phyloP scores from a whole-genome alignment of 164 flowering plant genomes.

The Euptelea pleiosperma region DNA sequence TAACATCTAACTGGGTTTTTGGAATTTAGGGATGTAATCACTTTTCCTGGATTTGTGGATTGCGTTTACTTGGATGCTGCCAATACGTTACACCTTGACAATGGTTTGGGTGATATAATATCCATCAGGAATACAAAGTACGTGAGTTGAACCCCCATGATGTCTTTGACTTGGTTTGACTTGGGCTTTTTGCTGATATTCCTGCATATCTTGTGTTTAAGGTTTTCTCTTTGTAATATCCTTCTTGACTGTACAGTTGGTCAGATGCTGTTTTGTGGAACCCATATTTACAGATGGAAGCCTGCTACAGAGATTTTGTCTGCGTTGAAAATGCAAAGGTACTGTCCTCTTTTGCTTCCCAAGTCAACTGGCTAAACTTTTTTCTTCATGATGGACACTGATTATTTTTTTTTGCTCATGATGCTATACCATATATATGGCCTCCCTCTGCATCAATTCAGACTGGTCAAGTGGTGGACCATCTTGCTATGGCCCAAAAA shows the following conservation, averaged over 20 bases:
- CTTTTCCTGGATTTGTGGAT: conserved; percentile 93
- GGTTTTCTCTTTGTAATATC: not conserved
- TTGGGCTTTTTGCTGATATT: not conserved
- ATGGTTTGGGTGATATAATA: conserved; percentile 72
- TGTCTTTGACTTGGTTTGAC: not conserved
- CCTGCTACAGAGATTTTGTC: conserved; percentile 84
- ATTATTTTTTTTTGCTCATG: not conserved
- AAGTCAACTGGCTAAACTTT: not conserved
- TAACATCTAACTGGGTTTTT: conserved; percentile 11
- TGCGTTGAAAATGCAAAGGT: conserved; percentile 98
- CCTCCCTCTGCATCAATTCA: not conserved
- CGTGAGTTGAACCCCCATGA: conserved; percentile 8
- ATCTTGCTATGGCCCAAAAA: too few relatives aligned
- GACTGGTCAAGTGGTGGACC: too few relatives aligned
- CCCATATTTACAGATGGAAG: conserved; percentile 82
- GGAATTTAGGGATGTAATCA: conserved; percentile 58
- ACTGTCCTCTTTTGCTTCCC: conserved; percentile 5
- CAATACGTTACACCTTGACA: conserved; percentile 56
- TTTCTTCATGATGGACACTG: not conserved
- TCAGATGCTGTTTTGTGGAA: conserved; percentile 93
- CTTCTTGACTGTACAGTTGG: conserved; percentile 58
- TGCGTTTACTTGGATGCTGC: conserved; percentile 86
- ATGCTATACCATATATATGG: not conserved
- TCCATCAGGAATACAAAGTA: conserved; percentile 72
- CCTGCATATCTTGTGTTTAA: not conserved